Base-by-base conservation (phyloP, 2,329 filamentous ascomycete genomes). In the Amphichorda felina region DNA sequence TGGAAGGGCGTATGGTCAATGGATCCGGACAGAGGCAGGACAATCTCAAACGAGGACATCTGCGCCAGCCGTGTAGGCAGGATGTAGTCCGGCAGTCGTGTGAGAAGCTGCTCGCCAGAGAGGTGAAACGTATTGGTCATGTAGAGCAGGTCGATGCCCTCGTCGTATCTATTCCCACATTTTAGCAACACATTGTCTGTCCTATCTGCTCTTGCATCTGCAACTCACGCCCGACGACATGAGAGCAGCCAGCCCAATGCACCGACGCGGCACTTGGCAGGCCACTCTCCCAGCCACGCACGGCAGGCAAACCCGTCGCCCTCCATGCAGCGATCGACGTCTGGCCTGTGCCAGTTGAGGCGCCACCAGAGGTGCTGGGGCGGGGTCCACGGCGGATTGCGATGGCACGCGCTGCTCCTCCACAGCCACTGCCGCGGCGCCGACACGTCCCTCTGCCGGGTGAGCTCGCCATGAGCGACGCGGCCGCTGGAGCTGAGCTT, bases 111-210 rank as follows among this genome's bases (percentile, higher is more conserved):
- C 15, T 33, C 24, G 34, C 38, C 21, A 14, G 38, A 29, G 21
- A 40, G 28, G 40, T 37, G 37, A 30, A 41, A 35, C 5, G 29
- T 37, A 26, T 43, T 43, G n/a, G 37, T 43, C 10, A n/a, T 14
- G 16, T 34, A 43, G n/a, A 43, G 27, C 10, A 43, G 19, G 30
- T 40, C 37, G 7, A 40, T 15, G 5, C 39, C 41, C 19, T 43
- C 39, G 14, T 8, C 15, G 30, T 43, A 43, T 8, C 41, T 43
- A 8, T 22, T 7, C 3, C 34, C 8, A 11, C 2, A 5, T 2
- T 10, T 8, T 8, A 36, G 34, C 28, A 18, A 14, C 26, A 36
- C 10, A 27, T 19, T 32, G 18, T 3, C 2, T 3, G 4, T 36
- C 7, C 7, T 14, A 25, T 17, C 6, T 9, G 15, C 11, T n/a